Percentiles rank a stretch among this genome's conserved stretches.
These are phyloP conservation scores for Volvox reticuliferus DNA, from an alignment of 139 green algal genomes.

Conservation along the genomic window DNA sequence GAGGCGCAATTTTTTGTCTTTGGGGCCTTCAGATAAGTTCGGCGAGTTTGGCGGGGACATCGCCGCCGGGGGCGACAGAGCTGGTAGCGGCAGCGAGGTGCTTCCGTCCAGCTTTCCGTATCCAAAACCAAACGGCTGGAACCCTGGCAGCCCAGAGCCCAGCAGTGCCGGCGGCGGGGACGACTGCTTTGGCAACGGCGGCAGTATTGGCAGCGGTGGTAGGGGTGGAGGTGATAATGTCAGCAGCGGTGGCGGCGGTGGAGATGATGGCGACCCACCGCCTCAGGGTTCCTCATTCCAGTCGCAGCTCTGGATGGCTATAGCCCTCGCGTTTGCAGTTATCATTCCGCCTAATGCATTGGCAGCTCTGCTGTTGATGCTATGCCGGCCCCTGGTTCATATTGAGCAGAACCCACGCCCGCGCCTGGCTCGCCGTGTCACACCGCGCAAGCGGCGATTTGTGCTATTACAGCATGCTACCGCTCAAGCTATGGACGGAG, in stretches of 20 bases:
- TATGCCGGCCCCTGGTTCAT: neutral
- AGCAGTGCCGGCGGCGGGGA: too few species aligned
- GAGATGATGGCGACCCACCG: neutral
- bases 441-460: slow-evolving; percentile 9
- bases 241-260: neutral
- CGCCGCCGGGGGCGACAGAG: neutral
- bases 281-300: neutral
- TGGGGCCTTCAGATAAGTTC: too few species aligned
- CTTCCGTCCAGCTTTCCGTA: neutral
- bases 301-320: slow-evolving; percentile 6
- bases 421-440: slow-evolving; percentile 7
- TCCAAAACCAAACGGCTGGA: neutral
- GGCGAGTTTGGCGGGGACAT: neutral
- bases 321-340: slow-evolving; percentile 32
- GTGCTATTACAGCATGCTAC: slow-evolving; percentile 13
- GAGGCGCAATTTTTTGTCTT: too few species aligned
- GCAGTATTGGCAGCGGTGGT: neutral
- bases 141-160: neutral
- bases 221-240: neutral
- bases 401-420: neutral
- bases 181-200: neutral
- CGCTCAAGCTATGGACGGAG: neutral
- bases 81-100: neutral
- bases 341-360: slow-evolving; percentile 31
- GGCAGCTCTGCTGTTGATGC: slow-evolving; percentile 4